phyloP scores from a whole-genome alignment of 768 basidiomycete species.

The Auricularia cornea region DNA sequence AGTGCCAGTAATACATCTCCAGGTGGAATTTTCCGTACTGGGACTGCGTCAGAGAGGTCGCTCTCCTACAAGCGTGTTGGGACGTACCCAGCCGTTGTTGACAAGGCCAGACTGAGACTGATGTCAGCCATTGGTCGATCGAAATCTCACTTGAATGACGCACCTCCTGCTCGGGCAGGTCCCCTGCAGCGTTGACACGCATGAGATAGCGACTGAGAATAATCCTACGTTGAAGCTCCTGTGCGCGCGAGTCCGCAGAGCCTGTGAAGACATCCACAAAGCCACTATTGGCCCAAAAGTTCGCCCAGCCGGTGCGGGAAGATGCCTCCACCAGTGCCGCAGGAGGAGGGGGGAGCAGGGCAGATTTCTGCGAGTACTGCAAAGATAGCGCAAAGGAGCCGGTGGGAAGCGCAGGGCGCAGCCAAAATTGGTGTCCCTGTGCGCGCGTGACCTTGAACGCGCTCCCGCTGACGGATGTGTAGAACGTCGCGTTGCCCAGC shows the following conservation, averaged over 20 bases:
- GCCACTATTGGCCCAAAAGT: constrained; percentile 40
- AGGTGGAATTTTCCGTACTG: constrained; percentile 47
- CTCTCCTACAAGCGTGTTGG: no score
- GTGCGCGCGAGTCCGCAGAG: constrained; percentile 41
- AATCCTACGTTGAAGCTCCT: constrained; percentile 49
- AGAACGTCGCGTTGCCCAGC: constrained; percentile 32
- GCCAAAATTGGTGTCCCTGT: constrained; percentile 37
- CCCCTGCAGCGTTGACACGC: constrained; percentile 51
- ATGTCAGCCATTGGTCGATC: constrained; percentile 1
- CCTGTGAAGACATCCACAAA: constrained; percentile 46
- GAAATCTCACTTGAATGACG: constrained; percentile 5
- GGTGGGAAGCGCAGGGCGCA: constrained; percentile 24
- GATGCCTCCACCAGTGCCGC: constrained; percentile 23
- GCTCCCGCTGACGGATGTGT: constrained; percentile 36
- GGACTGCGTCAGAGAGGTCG: not conserved
- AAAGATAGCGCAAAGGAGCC: constrained; percentile 31
- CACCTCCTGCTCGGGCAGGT: constrained; percentile 51
- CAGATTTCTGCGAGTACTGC: constrained; percentile 20
- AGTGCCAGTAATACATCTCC: constrained; percentile 45
- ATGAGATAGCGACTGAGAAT: constrained; percentile 49
- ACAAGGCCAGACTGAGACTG: constrained; percentile 40
- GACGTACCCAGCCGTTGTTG: constrained; percentile 50
- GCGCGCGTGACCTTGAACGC: constrained; percentile 33
- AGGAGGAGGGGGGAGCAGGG: constrained; percentile 6
- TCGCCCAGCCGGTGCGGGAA: constrained; percentile 34